Evolutionary conservation across 2,329 filamentous ascomycete genomes (phyloP).

Genomic region (Fusarium sterilihyphosum): DNA sequence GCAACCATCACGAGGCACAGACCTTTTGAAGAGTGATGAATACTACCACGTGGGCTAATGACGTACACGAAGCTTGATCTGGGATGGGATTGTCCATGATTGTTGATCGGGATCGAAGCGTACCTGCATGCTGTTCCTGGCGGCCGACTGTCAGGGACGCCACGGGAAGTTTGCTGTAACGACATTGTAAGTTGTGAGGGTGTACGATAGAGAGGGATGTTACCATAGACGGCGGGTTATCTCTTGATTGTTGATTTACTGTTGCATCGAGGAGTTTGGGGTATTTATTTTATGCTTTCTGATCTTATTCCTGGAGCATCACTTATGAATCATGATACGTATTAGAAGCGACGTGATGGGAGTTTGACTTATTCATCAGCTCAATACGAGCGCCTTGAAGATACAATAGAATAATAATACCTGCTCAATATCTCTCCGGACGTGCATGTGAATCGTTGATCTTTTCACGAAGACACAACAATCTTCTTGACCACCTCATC

Average conservation of each 20-base stretch:
- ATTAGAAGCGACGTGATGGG: not conserved
- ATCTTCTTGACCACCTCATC: not conserved
- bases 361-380: not conserved
- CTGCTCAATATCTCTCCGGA: not conserved
- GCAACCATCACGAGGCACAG: slow-evolving; percentile 33
- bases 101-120: slow-evolving; percentile 14
- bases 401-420: not conserved
- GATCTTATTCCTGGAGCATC: not conserved
- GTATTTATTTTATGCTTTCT: not conserved
- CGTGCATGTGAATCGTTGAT: not conserved
- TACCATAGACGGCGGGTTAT: not conserved
- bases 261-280: not conserved
- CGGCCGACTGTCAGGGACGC: slow-evolving; percentile 21
- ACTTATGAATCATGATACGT: not conserved
- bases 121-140: slow-evolving; percentile 37
- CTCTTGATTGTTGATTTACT: not conserved
- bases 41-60: slow-evolving; percentile 36
- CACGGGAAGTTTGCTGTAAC: slow-evolving; percentile 28
- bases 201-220: not conserved
- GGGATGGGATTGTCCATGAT: slow-evolving; percentile 19
- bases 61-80: slow-evolving; percentile 11
- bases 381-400: not conserved
- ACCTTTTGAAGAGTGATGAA: not conserved
- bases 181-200: not conserved
- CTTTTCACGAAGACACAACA: not conserved